Conservation (phyloP, 2,329 filamentous ascomycete species). For the Aspergillus sp. region DNA sequence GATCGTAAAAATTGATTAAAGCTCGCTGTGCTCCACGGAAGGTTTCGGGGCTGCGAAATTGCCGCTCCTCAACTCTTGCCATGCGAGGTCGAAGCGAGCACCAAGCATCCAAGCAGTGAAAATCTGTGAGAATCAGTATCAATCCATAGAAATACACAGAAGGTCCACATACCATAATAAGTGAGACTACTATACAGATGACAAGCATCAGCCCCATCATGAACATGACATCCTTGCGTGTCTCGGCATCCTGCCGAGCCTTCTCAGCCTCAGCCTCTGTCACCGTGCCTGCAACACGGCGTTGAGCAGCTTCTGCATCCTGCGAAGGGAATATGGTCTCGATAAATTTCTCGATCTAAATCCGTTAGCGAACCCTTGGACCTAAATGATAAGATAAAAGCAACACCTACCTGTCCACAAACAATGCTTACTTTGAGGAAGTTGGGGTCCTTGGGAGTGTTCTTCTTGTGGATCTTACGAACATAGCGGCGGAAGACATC, state of each 20-base stretch:
- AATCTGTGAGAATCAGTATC: slow-evolving; percentile 54
- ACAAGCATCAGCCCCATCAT: slow-evolving; percentile 69
- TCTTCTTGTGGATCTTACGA: slow-evolving; percentile 85
- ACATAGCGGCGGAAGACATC: slow-evolving; percentile 77
- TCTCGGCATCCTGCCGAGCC: slow-evolving; percentile 48
- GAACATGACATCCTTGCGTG: slow-evolving; percentile 57
- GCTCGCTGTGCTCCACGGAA: slow-evolving; percentile 39
- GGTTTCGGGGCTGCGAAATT: slow-evolving; percentile 43
- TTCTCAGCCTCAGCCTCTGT: slow-evolving; percentile 60
- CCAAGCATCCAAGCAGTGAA: slow-evolving; percentile 76
- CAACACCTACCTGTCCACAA: slow-evolving; percentile 70
- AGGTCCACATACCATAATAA: slow-evolving; percentile 69
- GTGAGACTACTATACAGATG: slow-evolving; percentile 71
- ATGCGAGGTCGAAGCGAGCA: slow-evolving; percentile 75
- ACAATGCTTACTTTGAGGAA: slow-evolving; percentile 88
- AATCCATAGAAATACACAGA: neutral
- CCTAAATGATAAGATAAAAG: neutral
- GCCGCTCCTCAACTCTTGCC: slow-evolving; percentile 54
- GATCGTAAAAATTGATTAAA: slow-evolving; percentile 31
- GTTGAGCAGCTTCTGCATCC: slow-evolving; percentile 59
- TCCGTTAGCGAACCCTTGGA: slow-evolving; percentile 8
- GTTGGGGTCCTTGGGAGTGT: slow-evolving; percentile 88
- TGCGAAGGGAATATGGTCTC: slow-evolving; percentile 89
- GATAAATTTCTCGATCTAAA: slow-evolving; percentile 89
- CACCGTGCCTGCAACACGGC: slow-evolving; percentile 51